Conservation (phyloP, 305 asterid genomes). For the Solanum chacoense region DNA sequence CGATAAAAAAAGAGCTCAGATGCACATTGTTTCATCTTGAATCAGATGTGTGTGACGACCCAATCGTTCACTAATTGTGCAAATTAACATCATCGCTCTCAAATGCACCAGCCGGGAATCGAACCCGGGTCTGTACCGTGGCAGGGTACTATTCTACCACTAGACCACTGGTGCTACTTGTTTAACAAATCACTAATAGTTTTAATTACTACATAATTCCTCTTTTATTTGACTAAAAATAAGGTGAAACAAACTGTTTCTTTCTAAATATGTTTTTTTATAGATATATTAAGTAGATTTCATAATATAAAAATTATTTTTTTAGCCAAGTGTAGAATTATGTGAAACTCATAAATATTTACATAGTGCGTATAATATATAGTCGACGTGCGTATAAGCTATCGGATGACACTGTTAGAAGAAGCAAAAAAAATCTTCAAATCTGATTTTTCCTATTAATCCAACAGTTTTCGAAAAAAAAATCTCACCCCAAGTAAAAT, state of each 20-base stretch:
- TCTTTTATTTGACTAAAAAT: no score
- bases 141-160: constrained; percentile 46
- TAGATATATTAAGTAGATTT: no score
- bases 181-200: not conserved
- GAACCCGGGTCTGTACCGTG: constrained; percentile 80
- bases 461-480: not conserved
- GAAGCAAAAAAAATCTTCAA: not conserved
- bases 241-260: not conserved
- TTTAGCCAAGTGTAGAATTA: not conserved
- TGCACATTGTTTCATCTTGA: not conserved
- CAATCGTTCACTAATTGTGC: not conserved
- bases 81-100: not conserved
- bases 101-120: constrained; percentile 71
- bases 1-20: not conserved
- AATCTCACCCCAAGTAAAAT: constrained; percentile 21
- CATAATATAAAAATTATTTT: not conserved
- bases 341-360: not conserved
- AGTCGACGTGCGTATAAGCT: rapidly evolving
- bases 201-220: rapidly evolving
- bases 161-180: not conserved
- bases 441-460: not conserved
- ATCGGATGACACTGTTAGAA: rapidly evolving
- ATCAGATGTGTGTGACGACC: not conserved
- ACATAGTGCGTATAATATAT: not conserved
- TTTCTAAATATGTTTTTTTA: no score